Evolutionary conservation across 345 rosid genomes (phyloP), one percentile per base, ranked within the genome.

Genomic region (Capsella bursapastoris): DNA sequence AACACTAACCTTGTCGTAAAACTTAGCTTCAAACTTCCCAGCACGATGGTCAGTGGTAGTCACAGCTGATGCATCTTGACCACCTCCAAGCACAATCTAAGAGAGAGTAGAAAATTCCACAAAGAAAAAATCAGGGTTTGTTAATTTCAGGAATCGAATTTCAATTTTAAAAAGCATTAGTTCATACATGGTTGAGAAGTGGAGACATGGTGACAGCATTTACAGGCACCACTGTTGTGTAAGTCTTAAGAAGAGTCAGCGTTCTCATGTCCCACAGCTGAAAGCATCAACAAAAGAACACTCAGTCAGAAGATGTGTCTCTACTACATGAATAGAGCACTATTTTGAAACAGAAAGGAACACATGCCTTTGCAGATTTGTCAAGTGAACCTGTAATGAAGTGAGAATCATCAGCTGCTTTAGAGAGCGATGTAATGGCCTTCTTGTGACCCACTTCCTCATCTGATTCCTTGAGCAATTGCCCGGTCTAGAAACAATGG

Each of bases 121-220:
- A 63, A 52, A 47, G 27, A 51, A 12, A 5, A 38, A 38, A 47
- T 52, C 48, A 53, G 1, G 58, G 29, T 58, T 31, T 29, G 40
- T 32, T 56, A 47, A 31, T 18, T 49, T 14, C 7, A 4, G 18
- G 8, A 62, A 44, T 40, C 18, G 4, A 55, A 55, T 15, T 34
- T 8, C 3, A 37, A 45, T 6, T 56, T 48, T 15, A 15, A 3
- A 2, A 25, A 15, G 43, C 40, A 53, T 6, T 47, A n/a, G 41
- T 40, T 72, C 90, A 70, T 85, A 92, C 99, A 84, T 96, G 99
- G 81, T 92, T 79, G 47, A 96, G 90, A 75, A 92, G 86, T 6
- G 98, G 99, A 76, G 99, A 96, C 96, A 96, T 86, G 32, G 98
- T 64, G 35, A 96, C 99, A 55, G 99, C 99, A 76, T 96, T 96